Percentiles rank a stretch among this genome's conserved stretches.
These are phyloP conservation scores for Adansonia grandidieri DNA, from an alignment of 441 rosid species.

Conservation along the genomic window DNA sequence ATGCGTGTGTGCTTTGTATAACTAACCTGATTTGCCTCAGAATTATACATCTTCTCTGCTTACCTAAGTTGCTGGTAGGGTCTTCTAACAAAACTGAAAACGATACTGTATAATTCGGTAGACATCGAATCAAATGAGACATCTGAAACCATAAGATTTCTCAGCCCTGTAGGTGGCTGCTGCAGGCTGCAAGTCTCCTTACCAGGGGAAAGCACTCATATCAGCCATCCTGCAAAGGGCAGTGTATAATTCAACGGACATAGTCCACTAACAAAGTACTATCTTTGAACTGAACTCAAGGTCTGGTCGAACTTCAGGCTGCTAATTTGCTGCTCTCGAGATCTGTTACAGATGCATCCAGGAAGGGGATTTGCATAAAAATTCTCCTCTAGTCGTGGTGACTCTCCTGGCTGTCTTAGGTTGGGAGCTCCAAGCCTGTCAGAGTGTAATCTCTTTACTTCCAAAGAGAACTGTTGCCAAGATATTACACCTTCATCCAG, in stretches of 20 bases:
- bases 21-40: slow-evolving; percentile 36
- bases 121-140: slow-evolving; percentile 3
- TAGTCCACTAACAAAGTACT: slow-evolving; percentile 31
- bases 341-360: slow-evolving; percentile 74
- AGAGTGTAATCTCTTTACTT: slow-evolving; percentile 64
- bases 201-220: slow-evolving; percentile 11
- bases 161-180: slow-evolving; percentile 30
- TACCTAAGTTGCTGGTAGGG: slow-evolving; percentile 23
- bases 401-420: slow-evolving; percentile 58
- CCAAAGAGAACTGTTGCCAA: slow-evolving; percentile 74
- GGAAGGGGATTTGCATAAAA: slow-evolving; percentile 91
- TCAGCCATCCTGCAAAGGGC: slow-evolving; percentile 20
- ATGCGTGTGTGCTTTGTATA: slow-evolving; percentile 18
- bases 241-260: slow-evolving; percentile 18
- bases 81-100: slow-evolving; percentile 28
- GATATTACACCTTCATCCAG: slow-evolving; percentile 63
- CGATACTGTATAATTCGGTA: background rate
- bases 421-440: slow-evolving; percentile 78
- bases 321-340: slow-evolving; percentile 36
- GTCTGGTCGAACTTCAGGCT: slow-evolving; percentile 36
- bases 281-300: slow-evolving; percentile 38
- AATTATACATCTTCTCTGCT: slow-evolving; percentile 27
- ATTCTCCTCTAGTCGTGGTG: slow-evolving; percentile 86
- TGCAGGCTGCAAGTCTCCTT: slow-evolving; percentile 24
- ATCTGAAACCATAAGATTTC: slow-evolving; percentile 29